phyloP scores from a whole-genome alignment of 2,329 filamentous ascomycete genomes.

The Claviceps humidiphila region DNA sequence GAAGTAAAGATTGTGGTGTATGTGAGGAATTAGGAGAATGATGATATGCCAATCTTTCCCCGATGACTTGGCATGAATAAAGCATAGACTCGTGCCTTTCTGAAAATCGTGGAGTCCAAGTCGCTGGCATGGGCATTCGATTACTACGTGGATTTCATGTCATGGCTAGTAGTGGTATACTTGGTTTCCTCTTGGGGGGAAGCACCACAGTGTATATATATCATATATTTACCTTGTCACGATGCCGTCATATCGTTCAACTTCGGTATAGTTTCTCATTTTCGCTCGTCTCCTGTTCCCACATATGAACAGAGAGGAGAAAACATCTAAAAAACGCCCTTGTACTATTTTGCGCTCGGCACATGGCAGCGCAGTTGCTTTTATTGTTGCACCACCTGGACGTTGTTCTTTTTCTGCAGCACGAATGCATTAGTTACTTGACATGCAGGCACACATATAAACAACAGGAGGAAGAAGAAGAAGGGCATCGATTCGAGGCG shows the following conservation, averaged over 20 bases:
- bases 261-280: neutral
- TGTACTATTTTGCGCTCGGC: neutral
- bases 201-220: neutral
- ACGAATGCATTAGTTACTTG: neutral
- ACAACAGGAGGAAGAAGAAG: too few relatives aligned
- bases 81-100: neutral
- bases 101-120: neutral
- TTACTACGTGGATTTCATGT: neutral
- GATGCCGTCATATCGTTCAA: neutral
- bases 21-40: neutral
- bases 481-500: neutral
- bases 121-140: neutral
- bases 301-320: neutral
- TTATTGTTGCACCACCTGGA: constrained; percentile 72
- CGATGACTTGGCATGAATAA: neutral
- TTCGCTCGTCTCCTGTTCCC: neutral
- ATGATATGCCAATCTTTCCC: neutral
- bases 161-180: neutral
- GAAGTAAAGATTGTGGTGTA: neutral
- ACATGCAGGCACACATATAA: too few relatives aligned
- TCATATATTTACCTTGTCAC: neutral
- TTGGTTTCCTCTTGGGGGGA: neutral
- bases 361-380: neutral
- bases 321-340: too few relatives aligned
- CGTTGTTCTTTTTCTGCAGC: constrained; percentile 72